phyloP scores from a whole-genome alignment of 108 stramenopile species.

The Chaetoceros muelleri region DNA sequence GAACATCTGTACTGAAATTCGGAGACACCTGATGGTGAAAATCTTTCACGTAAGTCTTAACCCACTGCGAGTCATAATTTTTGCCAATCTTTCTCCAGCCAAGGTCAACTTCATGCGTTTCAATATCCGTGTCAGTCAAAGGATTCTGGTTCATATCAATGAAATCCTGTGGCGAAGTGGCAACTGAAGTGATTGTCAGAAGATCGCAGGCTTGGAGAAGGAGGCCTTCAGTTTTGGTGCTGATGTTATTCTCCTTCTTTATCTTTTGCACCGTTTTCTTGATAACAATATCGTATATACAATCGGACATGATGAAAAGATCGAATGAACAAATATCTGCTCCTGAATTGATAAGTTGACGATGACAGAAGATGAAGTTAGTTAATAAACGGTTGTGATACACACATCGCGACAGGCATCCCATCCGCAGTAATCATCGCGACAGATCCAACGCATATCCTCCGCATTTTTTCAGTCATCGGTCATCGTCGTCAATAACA shows the following conservation, averaged over 20 bases:
- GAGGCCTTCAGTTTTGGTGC: not conserved
- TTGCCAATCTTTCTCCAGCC: not conserved
- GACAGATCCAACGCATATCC: no score
- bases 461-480: no score
- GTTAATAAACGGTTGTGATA: no score
- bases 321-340: no score
- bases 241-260: not conserved
- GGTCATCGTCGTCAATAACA: no score
- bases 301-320: no score
- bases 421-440: no score
- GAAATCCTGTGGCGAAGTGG: not conserved
- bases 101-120: not conserved
- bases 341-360: no score
- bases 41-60: not conserved
- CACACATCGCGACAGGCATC: no score
- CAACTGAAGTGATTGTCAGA: not conserved
- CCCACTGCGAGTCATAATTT: not conserved
- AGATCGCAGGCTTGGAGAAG: not conserved
- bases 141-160: not conserved
- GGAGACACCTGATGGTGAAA: not conserved
- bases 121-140: not conserved
- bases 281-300: no score
- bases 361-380: no score
- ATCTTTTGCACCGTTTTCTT: no score
- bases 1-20: not conserved